These are phyloP conservation scores for Begonia peltatifolia DNA, from an alignment of 306 rosid species.

Conservation along the genomic window DNA sequence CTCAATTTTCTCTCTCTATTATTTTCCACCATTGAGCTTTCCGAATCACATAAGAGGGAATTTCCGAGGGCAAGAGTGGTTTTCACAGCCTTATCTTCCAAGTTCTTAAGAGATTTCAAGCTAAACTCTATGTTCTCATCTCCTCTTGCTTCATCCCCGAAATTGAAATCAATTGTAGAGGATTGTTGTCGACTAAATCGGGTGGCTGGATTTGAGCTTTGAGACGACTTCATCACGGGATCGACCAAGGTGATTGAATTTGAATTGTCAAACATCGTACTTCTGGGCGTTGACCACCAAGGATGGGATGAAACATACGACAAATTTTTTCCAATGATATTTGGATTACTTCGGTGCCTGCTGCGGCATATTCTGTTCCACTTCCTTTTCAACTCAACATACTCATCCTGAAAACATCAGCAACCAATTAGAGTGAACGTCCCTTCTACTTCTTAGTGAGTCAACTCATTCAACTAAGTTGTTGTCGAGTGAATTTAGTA, in stretches of 20 bases:
- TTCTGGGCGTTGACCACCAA: conserved; percentile 5
- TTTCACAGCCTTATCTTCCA: conserved; percentile 55
- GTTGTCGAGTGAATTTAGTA: too few species aligned
- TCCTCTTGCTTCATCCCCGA: conserved; percentile 27
- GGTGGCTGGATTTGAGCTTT: conserved; percentile 5
- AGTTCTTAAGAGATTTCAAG: conserved; percentile 35
- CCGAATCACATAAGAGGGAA: conserved; percentile 38
- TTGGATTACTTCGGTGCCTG: conserved; percentile 1
- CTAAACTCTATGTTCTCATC: conserved; percentile 26
- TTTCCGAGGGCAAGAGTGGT: conserved; percentile 76
- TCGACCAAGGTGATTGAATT: conserved; percentile 47
- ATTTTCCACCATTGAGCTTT: conserved; percentile 24
- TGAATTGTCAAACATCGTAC: conserved; percentile 32
- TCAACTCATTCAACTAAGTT: too few species aligned
- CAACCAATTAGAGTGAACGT: background rate
- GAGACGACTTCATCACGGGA: conserved; percentile 18
- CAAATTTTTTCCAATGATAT: conserved; percentile 2
- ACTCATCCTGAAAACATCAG: conserved; percentile 8
- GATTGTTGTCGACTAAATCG: conserved; percentile 62
- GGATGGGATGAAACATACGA: conserved; percentile 7
- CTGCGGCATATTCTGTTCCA: conserved; percentile 12
- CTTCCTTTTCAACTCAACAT: background rate
- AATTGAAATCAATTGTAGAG: conserved; percentile 74
- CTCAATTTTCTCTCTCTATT: too few species aligned
- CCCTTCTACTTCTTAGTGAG: too few species aligned